Evolutionary conservation across 1,284 basidiomycete genomes (phyloP), one percentile per base, ranked within the genome.

Genomic region (Ustilago curta): DNA sequence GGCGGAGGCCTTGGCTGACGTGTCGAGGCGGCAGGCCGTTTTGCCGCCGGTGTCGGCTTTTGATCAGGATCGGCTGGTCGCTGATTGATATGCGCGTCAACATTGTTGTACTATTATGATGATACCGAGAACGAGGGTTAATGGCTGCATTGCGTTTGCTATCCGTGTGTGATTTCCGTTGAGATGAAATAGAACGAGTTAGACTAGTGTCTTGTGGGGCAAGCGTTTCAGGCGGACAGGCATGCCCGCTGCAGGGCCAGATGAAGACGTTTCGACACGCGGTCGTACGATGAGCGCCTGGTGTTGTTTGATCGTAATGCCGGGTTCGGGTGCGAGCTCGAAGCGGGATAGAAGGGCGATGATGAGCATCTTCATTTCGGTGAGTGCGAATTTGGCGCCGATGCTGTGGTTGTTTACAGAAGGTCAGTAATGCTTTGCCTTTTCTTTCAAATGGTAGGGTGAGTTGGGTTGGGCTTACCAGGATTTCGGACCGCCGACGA

Each of bases 291-390:
- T 77, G 19, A 79, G 61, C 8, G 70, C 67, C 43, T 77, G 72
- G 23, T 75, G 62, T 40, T 64, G 66, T 9, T 43, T 31, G 43
- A 79, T 66, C 9, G 53, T 60, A 4, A 68, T 31, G 0, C 65
- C 72, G 2, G 64, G 64, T 32, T 64, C 61, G 4, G 72, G 72
- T 6, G 37, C 12, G 6, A 79, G 53, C 25, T 71, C 23, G 60
- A 77, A 79, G 2, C 39, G 43, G 0, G 60, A 42, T 1, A 79
- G 47, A 3, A 75, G 27, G 7, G 59, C 37, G 50, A 72, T 63
- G 45, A 79, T 59, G 37, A 79, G 18, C 12, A 68, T 44, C 48
- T 78, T 77, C 63, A 76, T 75, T 53, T 79, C 78, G 14, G 76
- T 72, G 40, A 77, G 54, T 5, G 72, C 69, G 59, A 79, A 78